Evolutionary conservation across 495 filamentous ascomycete species (phyloP).

Genomic region (Hypoxylon trugodes): DNA sequence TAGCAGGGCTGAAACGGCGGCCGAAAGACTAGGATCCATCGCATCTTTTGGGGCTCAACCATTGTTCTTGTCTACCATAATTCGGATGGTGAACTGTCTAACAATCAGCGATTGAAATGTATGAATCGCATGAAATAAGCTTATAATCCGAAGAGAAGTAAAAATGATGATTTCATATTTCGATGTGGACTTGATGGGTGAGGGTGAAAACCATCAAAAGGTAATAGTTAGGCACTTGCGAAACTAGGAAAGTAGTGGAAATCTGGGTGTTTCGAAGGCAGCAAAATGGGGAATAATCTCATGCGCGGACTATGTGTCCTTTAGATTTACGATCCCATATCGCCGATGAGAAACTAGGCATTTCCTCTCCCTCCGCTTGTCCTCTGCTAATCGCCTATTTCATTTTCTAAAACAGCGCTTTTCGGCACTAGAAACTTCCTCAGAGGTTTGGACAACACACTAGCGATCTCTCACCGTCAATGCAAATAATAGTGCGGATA

Average conservation of each 20-base stretch:
- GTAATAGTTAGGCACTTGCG: background rate
- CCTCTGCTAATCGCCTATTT: conserved; percentile 1
- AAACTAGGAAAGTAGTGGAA: background rate
- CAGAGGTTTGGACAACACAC: conserved; percentile 5
- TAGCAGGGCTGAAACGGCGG: conserved; percentile 37
- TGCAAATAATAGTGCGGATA: conserved; percentile 15
- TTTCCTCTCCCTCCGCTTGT: no score
- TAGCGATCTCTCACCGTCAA: conserved; percentile 27
- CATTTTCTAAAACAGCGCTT: background rate
- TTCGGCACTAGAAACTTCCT: conserved; percentile 7
- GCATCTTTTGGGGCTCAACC: background rate
- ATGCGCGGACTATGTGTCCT: background rate
- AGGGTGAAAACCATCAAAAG: background rate
- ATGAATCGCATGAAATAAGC: conserved; percentile 1
- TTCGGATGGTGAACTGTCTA: conserved; percentile 9
- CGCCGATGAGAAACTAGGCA: background rate
- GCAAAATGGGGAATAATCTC: background rate
- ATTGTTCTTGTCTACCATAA: conserved; percentile 1
- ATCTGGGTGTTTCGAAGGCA: background rate
- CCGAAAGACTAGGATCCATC: conserved; percentile 2
- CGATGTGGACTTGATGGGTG: background rate
- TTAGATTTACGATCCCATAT: background rate
- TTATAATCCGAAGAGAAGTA: background rate
- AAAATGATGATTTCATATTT: background rate
- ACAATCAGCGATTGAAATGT: conserved; percentile 3